Percentiles rank a stretch among this genome's conserved stretches.
phyloP scores from a whole-genome alignment of 2,329 filamentous ascomycete genomes.

The Colletotrichum echinochloae region DNA sequence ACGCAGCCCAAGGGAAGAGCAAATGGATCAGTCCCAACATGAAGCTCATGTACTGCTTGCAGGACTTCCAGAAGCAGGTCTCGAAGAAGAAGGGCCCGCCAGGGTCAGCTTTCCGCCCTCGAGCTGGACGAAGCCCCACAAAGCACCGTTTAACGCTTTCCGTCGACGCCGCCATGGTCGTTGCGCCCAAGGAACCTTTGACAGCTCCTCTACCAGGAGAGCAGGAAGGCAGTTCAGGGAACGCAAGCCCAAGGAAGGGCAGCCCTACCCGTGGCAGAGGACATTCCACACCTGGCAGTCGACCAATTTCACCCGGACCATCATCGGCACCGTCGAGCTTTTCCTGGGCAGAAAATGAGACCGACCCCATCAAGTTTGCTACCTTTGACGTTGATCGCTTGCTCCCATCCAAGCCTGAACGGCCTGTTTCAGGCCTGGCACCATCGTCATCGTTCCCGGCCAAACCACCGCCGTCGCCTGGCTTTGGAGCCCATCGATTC shows the following conservation, averaged over 20 bases:
- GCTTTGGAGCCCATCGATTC: conserved; percentile 57
- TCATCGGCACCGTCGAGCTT: conserved; percentile 75
- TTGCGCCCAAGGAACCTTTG: conserved; percentile 66
- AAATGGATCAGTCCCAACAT: conserved; percentile 93
- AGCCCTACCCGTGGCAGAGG: conserved; percentile 62
- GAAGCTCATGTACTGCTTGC: conserved; percentile 90
- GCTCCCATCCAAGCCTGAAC: conserved; percentile 53
- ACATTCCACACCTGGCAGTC: conserved; percentile 64
- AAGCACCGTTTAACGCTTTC: conserved; percentile 72
- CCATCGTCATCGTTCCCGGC: conserved; percentile 46
- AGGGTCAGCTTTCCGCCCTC: conserved; percentile 61
- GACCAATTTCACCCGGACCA: conserved; percentile 69
- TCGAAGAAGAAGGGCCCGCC: conserved; percentile 61
- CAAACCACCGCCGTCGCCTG: conserved; percentile 60
- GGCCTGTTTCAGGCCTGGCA: conserved; percentile 46
- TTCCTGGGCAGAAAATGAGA: conserved; percentile 67
- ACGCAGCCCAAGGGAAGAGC: conserved; percentile 83
- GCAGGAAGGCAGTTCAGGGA: conserved; percentile 57
- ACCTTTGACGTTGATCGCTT: conserved; percentile 55
- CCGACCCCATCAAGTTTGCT: conserved; percentile 55
- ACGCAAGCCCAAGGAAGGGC: conserved; percentile 53
- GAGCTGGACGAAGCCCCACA: conserved; percentile 65
- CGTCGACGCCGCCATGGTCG: conserved; percentile 65
- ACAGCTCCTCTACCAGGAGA: conserved; percentile 69
- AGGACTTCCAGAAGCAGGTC: conserved; percentile 80